Percentiles rank a stretch among this genome's conserved stretches.
Evolutionary conservation across 108 stramenopile genomes (phyloP).

Genomic region (Nitzschia palea): DNA sequence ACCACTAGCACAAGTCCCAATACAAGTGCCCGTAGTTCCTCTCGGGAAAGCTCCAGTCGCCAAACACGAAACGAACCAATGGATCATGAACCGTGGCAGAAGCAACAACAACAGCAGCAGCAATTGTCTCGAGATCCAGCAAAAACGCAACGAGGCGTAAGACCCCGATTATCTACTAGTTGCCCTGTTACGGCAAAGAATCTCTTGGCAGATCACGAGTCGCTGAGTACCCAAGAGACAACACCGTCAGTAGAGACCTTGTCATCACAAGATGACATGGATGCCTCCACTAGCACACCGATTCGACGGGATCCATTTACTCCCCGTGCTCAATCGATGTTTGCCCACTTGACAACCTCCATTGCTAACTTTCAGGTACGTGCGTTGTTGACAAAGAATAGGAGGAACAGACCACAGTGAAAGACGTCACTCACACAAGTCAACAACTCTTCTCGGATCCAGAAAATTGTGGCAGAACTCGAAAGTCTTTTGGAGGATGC

Average conservation of each 20-base stretch:
- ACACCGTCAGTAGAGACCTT: not conserved
- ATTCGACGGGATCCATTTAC: not conserved
- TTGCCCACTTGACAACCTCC: slow-evolving; percentile 8
- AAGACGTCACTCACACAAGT: not conserved
- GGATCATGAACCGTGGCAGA: not conserved
- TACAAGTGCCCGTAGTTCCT: not conserved
- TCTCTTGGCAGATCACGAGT: not conserved
- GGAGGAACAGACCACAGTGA: too few relatives aligned
- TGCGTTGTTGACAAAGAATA: not conserved
- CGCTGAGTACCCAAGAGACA: not conserved
- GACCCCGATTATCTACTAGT: slow-evolving; percentile 7
- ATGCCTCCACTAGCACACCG: not conserved
- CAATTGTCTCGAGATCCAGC: not conserved
- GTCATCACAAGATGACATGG: not conserved
- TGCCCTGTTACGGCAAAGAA: slow-evolving; percentile 9
- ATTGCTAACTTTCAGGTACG: slow-evolving; percentile 32
- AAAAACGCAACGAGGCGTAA: not conserved
- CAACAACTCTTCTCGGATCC: not conserved
- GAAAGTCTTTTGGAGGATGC: not conserved
- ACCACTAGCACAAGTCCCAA: not conserved
- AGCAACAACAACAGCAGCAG: not conserved
- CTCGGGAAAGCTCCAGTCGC: not conserved
- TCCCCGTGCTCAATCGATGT: not conserved
- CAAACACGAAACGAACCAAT: not conserved
- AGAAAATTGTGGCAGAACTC: slow-evolving; percentile 39